These are phyloP conservation scores for Suhomyces xylopsoci DNA, from an alignment of 805 yeast species.

Conservation along the genomic window DNA sequence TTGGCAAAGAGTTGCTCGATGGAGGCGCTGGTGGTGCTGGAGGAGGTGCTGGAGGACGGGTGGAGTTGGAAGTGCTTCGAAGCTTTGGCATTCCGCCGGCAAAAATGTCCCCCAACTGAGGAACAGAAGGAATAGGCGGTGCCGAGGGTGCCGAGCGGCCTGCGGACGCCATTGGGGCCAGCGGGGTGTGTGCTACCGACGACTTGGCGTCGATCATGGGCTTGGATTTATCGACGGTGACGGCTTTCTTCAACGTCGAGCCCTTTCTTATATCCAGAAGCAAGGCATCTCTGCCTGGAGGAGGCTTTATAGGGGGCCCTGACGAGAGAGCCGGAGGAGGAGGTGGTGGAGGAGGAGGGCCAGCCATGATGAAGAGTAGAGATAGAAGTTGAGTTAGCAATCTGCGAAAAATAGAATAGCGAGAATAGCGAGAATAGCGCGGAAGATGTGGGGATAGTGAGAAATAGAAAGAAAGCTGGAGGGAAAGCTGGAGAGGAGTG, in stretches of 20 bases:
- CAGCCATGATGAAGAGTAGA: constrained; percentile 15
- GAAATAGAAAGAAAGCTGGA: no score
- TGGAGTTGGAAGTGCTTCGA: constrained; percentile 35
- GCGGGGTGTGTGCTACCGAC: constrained; percentile 33
- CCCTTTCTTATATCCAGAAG: constrained; percentile 80
- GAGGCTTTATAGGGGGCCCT: constrained; percentile 19
- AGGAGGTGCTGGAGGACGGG: constrained; percentile 36
- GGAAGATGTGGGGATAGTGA: no score
- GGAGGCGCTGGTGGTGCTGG: constrained; percentile 32
- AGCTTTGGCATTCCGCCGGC: constrained; percentile 81
- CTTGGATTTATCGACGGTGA: constrained; percentile 44
- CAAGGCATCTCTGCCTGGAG: constrained; percentile 44
- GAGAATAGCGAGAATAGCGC: no score
- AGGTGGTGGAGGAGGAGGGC: constrained; percentile 35
- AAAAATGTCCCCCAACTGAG: constrained; percentile 63
- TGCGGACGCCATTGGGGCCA: constrained; percentile 17
- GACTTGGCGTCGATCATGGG: constrained; percentile 54
- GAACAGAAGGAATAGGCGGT: constrained; percentile 27
- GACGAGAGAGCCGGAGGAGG: constrained; percentile 21
- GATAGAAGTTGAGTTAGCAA: neutral
- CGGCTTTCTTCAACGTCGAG: constrained; percentile 38
- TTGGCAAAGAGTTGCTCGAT: constrained; percentile 10
- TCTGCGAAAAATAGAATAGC: neutral
- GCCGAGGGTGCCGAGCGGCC: constrained; percentile 23
- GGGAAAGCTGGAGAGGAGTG: no score